Base-by-base conservation (phyloP, 2,329 filamentous ascomycete genomes). In the Zymoseptoria crescenta region DNA sequence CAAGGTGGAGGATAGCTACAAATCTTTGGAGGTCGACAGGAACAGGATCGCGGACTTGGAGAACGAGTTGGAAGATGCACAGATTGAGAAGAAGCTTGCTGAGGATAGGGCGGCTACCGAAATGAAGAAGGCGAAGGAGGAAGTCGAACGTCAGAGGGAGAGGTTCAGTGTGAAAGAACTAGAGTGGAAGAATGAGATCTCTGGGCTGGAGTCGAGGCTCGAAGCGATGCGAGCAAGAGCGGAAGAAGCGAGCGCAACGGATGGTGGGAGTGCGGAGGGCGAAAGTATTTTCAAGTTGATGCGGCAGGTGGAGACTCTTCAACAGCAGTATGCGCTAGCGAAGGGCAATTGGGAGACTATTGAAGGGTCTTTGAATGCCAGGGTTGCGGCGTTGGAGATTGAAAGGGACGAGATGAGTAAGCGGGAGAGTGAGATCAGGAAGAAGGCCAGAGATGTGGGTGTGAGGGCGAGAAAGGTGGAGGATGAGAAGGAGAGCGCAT, bases 321-420 rank as follows among this genome's bases (percentile, higher is more conserved):
- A 99, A 74, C 94, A 89, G 6, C 95, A 99, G 72, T 96, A 99
- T 74, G 86, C 91, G 0, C 86, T 95, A 57, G 94, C 94, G 1
- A 94, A 90, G 66, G 91, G 96, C 70, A 99, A 99, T 68, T 99
- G 95, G 94, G 92, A 96, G 71, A 90, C 91, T 0, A 95, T 99
- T 62, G 93, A 99, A 74, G 84, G 88, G 8, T 95, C 89, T 2
- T 76, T 99, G 30, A 82, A 93, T 55, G 85, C 89, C 21, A 84
- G 92, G 59, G 81, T 94, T 9, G 81, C 86, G 3, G 87, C 79
- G 54, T 79, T 97, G 8, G 94, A 99, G 73, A 94, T 88, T 71
- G 95, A 99, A 73, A 85, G 90, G 58, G 92, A 97, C 69, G 94
- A 99, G 69, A 84, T 89, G 8, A 81, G 85, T 54, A 86, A 86